phyloP scores from a whole-genome alignment of 2,329 filamentous ascomycete species.

The Thelonectria discophora region DNA sequence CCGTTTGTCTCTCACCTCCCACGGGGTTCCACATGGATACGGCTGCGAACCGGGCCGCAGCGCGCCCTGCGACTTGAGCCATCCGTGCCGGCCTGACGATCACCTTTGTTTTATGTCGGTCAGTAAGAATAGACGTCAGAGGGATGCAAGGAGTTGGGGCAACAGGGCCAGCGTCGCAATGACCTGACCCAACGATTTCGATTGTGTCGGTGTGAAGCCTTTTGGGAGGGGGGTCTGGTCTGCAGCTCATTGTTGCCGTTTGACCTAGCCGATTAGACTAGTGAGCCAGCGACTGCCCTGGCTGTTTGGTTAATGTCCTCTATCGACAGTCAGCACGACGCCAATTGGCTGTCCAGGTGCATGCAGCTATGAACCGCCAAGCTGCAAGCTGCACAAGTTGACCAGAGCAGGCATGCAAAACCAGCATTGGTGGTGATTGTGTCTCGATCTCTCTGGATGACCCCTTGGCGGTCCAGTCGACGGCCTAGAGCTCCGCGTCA shows the following conservation, averaged over 20 bases:
- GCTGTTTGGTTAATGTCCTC: conserved; percentile 11
- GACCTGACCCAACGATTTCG: conserved; percentile 4
- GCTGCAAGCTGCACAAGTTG: conserved; percentile 5
- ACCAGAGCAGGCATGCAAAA: conserved; percentile 16
- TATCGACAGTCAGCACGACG: conserved; percentile 5
- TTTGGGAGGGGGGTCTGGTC: background rate
- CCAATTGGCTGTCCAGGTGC: conserved; percentile 8
- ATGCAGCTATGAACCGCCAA: conserved; percentile 9
- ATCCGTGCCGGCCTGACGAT: conserved; percentile 14
- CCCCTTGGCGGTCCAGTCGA: conserved; percentile 12
- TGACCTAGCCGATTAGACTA: background rate
- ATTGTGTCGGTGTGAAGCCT: conserved; percentile 9
- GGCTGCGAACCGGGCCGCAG: conserved; percentile 25
- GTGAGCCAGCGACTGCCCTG: conserved; percentile 6
- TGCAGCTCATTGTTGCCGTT: conserved; percentile 1
- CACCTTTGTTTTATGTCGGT: conserved; percentile 11
- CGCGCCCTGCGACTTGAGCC: conserved; percentile 25
- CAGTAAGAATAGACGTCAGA: conserved; percentile 11
- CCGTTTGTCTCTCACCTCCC: conserved; percentile 17
- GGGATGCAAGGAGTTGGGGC: conserved; percentile 27
- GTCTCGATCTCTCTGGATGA: conserved; percentile 16
- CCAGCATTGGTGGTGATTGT: conserved; percentile 7
- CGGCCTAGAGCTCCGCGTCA: conserved; percentile 3
- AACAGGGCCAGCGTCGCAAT: conserved; percentile 6
- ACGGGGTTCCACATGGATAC: conserved; percentile 25